Evolutionary conservation across 768 basidiomycete species (phyloP), one percentile per base, ranked within the genome.

Genomic region (Dioszegia crocea): DNA sequence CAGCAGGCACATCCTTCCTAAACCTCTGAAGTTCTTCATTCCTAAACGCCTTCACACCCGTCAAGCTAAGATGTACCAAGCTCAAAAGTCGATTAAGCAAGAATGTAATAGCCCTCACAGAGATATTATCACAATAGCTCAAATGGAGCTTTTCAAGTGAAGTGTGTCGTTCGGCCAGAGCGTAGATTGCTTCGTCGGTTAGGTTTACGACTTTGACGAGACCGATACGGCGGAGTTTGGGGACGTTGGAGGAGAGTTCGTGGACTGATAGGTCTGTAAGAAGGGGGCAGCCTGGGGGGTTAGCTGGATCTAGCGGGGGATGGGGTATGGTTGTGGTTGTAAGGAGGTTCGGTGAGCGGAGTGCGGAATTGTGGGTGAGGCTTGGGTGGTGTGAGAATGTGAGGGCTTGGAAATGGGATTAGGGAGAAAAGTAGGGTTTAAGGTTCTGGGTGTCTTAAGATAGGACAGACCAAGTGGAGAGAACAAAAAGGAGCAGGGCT

Each of bases 41-140:
- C 50, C 87, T 84, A 80, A 99, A 98, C 5, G 91, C 85, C 9
- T 86, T 86, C 30, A 99, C 88, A n/a, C 93, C 96, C n/a, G 96
- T 97, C 61, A 99, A 78, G 76, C 91, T 94, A 46, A 99, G 82
- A 79, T 99, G 96, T 0, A 91, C 96, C 29, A 99, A 80, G 66
- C 89, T 88, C 71, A 85, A 85, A n/a, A 98, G 82, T 70, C 87
- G 86, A 71, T 88, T 86, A 41, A 99, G 83, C 44, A 99, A 82
- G 76, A 87, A 90, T 70, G 93, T 88, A 48, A 98, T 84, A 17
- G 92, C 92, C 80, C 86, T 83, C 66, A 97, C 89, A 5, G 88
- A 85, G 56, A 99, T 88, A 70, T 93, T 89, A 75, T 96, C 91
- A 76, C 96, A 99, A 74, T 98, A 97, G 2, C 91, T 96, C 48